Evolutionary conservation across 257 asterid genomes (phyloP).

Genomic region (Misopates orontium): DNA sequence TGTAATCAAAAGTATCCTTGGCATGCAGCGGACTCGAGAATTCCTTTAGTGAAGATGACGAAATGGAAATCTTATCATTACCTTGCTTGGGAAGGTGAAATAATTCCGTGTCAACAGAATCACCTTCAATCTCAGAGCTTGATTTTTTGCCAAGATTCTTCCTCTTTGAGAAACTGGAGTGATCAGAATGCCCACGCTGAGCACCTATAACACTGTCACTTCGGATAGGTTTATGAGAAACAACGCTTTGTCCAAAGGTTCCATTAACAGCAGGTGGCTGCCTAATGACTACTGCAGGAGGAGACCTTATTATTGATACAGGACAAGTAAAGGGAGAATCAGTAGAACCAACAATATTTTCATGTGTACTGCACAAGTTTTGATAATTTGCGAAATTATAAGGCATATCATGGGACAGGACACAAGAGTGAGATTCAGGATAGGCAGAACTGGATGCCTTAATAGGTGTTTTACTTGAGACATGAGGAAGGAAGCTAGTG

Average conservation of each 20-base stretch:
- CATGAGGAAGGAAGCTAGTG: slow-evolving; percentile 41
- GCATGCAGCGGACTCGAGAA: slow-evolving; percentile 31
- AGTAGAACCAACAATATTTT: slow-evolving; percentile 33
- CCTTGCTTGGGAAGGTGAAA: slow-evolving; percentile 39
- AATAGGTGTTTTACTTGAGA: slow-evolving; percentile 29
- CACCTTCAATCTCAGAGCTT: slow-evolving; percentile 35
- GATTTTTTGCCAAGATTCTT: slow-evolving; percentile 38
- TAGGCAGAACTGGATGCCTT: slow-evolving; percentile 33
- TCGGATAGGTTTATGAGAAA: slow-evolving; percentile 36
- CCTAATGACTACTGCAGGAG: slow-evolving; percentile 70
- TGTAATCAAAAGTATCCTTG: slow-evolving; percentile 30
- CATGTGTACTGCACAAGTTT: slow-evolving; percentile 34
- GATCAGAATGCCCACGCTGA: slow-evolving; percentile 33
- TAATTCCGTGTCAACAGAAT: slow-evolving; percentile 35
- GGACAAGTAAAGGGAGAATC: slow-evolving; percentile 43
- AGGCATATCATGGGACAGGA: slow-evolving; percentile 31
- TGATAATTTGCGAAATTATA: slow-evolving; percentile 32
- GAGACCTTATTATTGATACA: slow-evolving; percentile 45
- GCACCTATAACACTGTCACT: slow-evolving; percentile 34
- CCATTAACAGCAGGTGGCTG: slow-evolving; percentile 54
- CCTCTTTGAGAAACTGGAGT: slow-evolving; percentile 30
- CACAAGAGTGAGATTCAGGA: slow-evolving; percentile 39
- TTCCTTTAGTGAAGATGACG: slow-evolving; percentile 38
- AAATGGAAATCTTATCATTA: slow-evolving; percentile 23
- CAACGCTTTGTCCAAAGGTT: slow-evolving; percentile 26